These are phyloP conservation scores for Carex pumila DNA, from an alignment of 176 grass and related monocot species.

Conservation along the genomic window DNA sequence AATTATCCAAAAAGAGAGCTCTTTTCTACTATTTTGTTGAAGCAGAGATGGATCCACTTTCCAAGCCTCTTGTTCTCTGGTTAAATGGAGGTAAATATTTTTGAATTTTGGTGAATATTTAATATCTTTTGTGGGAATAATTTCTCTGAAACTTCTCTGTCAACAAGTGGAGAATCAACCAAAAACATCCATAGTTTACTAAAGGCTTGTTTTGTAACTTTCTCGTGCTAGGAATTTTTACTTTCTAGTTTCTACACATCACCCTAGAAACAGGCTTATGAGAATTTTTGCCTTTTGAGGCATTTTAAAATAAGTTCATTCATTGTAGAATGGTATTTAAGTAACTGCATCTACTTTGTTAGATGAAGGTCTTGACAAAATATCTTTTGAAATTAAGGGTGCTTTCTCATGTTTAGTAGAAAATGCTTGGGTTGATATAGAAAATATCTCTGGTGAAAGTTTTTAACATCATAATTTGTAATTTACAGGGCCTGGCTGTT, in stretches of 20 bases:
- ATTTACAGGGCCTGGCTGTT: conserved; percentile 81
- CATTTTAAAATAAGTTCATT: not conserved
- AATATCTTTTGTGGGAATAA: not conserved
- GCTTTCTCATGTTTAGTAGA: not conserved
- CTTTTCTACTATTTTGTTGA: conserved; percentile 99
- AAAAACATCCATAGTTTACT: not conserved
- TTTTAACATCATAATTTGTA: not conserved
- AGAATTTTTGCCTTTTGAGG: not conserved
- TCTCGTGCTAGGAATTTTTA: not conserved
- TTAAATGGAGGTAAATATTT: conserved; percentile 80
- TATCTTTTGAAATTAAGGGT: not conserved
- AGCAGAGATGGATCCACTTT: conserved; percentile 58
- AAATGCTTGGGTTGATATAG: not conserved
- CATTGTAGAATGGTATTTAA: not conserved
- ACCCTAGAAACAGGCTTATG: not conserved
- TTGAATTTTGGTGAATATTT: not conserved
- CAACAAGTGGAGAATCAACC: not conserved
- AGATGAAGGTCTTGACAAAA: not conserved
- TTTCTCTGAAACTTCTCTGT: not conserved
- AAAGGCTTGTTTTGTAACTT: conserved; percentile 11
- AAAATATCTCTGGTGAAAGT: conserved; percentile 1
- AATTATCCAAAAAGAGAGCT: conserved; percentile 39
- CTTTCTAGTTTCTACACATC: not conserved
- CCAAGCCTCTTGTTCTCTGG: conserved; percentile 94
- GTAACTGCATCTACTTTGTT: not conserved